These are phyloP conservation scores for Hyaloscypha finlandica DNA, from an alignment of 495 filamentous ascomycete genomes.

Conservation along the genomic window DNA sequence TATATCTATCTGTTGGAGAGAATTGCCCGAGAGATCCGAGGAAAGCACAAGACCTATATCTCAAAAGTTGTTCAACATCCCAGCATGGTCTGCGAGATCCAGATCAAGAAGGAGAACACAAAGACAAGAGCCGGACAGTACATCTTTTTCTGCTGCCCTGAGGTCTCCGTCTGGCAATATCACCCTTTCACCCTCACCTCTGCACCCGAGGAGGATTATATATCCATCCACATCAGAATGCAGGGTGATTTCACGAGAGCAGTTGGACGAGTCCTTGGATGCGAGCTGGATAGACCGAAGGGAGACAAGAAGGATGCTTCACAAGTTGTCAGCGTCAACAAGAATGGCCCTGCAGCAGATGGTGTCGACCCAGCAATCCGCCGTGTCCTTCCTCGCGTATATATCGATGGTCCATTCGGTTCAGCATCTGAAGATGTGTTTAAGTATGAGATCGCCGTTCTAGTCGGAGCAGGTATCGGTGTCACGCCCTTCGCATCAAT, in stretches of 20 bases:
- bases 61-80: slow-evolving; percentile 84
- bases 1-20: slow-evolving; percentile 71
- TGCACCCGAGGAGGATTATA: slow-evolving; percentile 80
- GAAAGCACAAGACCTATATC: slow-evolving; percentile 74
- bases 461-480: slow-evolving; percentile 72
- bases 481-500: slow-evolving; percentile 77
- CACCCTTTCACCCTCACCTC: slow-evolving; percentile 79
- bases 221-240: slow-evolving; percentile 76
- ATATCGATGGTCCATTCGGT: slow-evolving; percentile 80
- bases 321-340: slow-evolving; percentile 66
- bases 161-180: slow-evolving; percentile 78
- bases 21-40: slow-evolving; percentile 68
- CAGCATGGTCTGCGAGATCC: slow-evolving; percentile 80
- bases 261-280: slow-evolving; percentile 66
- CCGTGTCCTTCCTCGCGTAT: slow-evolving; percentile 69
- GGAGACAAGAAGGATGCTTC: slow-evolving; percentile 46
- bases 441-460: slow-evolving; percentile 71
- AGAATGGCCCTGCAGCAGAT: slow-evolving; percentile 47
- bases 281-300: slow-evolving; percentile 58
- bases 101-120: slow-evolving; percentile 81
- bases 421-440: slow-evolving; percentile 76
- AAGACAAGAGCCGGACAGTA: slow-evolving; percentile 80
- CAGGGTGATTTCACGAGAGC: slow-evolving; percentile 68
- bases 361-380: slow-evolving; percentile 69
- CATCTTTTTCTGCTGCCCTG: slow-evolving; percentile 80